Percentiles rank a stretch among this genome's conserved stretches.
Evolutionary conservation across 2,329 filamentous ascomycete species (phyloP).

Genomic region (Cercospora nicotianae): DNA sequence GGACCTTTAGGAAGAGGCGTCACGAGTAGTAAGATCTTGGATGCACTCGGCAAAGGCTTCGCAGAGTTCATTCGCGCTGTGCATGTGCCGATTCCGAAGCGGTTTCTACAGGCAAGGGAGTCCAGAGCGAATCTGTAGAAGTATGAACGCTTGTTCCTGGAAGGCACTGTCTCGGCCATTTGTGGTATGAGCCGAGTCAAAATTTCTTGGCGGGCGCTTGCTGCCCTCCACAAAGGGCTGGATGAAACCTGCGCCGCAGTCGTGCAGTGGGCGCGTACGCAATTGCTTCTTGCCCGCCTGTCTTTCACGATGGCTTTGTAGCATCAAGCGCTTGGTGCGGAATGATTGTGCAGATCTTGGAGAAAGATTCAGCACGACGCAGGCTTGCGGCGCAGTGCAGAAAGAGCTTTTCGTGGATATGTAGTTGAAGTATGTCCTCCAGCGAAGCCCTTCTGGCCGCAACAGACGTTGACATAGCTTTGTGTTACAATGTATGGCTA

Average conservation of each 20-base stretch:
- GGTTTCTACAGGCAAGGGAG: slow-evolving; percentile 22
- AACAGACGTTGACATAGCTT: background rate
- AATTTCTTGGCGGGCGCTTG: slow-evolving; percentile 9
- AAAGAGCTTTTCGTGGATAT: background rate
- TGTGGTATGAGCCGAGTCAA: background rate
- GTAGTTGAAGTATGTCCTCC: background rate
- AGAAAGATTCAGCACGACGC: background rate
- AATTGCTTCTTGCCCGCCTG: background rate
- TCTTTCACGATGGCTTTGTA: background rate
- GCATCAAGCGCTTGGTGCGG: slow-evolving; percentile 1
- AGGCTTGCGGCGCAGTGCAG: background rate
- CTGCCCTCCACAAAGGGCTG: background rate
- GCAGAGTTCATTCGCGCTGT: slow-evolving; percentile 28
- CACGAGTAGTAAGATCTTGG: slow-evolving; percentile 28
- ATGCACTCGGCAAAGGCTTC: slow-evolving; percentile 31
- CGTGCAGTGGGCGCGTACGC: background rate
- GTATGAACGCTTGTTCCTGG: background rate
- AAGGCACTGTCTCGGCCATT: background rate
- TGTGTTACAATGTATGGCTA: slow-evolving; percentile 6
- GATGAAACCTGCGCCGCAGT: background rate
- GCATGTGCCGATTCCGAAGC: slow-evolving; percentile 29
- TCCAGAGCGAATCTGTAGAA: slow-evolving; percentile 12
- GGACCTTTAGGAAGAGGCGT: slow-evolving; percentile 30
- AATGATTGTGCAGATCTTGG: background rate
- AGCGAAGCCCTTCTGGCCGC: background rate